Evolutionary conservation across 83 land plant genomes (phyloP).

Genomic region (Picea abies): DNA sequence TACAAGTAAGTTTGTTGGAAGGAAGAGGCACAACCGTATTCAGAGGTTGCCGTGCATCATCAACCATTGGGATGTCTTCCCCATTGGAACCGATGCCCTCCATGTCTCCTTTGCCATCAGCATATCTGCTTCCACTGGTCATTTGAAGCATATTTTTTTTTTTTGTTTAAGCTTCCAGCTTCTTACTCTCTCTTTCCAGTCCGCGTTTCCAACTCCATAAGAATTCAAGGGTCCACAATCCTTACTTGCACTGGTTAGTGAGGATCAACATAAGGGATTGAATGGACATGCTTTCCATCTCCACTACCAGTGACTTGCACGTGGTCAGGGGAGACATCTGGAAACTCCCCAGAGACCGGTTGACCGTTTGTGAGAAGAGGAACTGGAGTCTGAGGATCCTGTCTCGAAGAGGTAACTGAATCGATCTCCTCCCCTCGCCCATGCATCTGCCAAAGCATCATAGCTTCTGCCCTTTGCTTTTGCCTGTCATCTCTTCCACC

Average conservation of each 20-base stretch:
- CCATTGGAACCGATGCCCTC: slow-evolving; percentile 85
- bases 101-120: slow-evolving; percentile 54
- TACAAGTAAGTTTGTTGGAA: slow-evolving; percentile 68
- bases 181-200: slow-evolving; percentile 87
- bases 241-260: slow-evolving; percentile 77
- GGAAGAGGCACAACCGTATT: slow-evolving; percentile 61
- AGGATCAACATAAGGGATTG: slow-evolving; percentile 64
- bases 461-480: slow-evolving; percentile 18
- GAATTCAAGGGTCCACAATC: slow-evolving; percentile 76
- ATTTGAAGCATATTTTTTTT: slow-evolving; percentile 55
- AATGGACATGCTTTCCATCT: slow-evolving; percentile 42
- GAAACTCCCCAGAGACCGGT: slow-evolving; percentile 56
- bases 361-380: slow-evolving; percentile 68
- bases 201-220: slow-evolving; percentile 76
- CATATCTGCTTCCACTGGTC: slow-evolving; percentile 35
- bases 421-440: slow-evolving; percentile 51
- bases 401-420: slow-evolving; percentile 57
- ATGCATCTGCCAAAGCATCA: slow-evolving; percentile 49
- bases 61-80: slow-evolving; percentile 72
- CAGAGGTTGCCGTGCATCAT: slow-evolving; percentile 77
- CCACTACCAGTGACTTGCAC: slow-evolving; percentile 52
- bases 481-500: slow-evolving; percentile 30
- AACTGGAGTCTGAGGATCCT: slow-evolving; percentile 47
- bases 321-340: slow-evolving; percentile 56
- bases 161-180: slow-evolving; percentile 83